Conservation (phyloP, 2,329 filamentous ascomycete species). For the Fusarium guadeloupense region DNA sequence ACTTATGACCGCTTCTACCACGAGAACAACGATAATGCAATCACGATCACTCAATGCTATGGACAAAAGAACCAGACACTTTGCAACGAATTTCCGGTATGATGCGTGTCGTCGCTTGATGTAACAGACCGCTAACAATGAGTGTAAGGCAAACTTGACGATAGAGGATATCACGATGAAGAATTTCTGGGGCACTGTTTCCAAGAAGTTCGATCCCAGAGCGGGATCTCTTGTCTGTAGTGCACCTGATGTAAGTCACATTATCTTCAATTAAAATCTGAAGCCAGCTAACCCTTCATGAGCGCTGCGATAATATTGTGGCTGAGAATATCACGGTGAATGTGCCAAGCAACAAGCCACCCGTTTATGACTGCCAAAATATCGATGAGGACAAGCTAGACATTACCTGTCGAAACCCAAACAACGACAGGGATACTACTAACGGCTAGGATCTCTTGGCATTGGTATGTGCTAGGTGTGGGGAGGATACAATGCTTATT, state of each 20-base stretch:
- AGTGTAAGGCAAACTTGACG: conserved; percentile 35
- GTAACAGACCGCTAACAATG: not conserved
- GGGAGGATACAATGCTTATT: too few species aligned
- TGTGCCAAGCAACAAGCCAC: conserved; percentile 35
- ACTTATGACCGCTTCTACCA: conserved; percentile 71
- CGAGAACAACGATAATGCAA: conserved; percentile 64
- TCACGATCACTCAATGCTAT: conserved; percentile 45
- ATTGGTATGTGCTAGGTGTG: too few species aligned
- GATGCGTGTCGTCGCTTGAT: accelerated
- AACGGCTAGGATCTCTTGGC: conserved; percentile 13
- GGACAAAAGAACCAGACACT: conserved; percentile 42
- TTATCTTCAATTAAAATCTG: accelerated
- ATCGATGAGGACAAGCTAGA: conserved; percentile 26
- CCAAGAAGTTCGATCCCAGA: conserved; percentile 43
- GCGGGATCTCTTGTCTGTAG: conserved; percentile 46
- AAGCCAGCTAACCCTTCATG: not conserved
- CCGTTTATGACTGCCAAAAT: conserved; percentile 39
- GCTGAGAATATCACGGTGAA: conserved; percentile 35
- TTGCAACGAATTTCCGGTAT: conserved; percentile 38
- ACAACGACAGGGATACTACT: conserved; percentile 18
- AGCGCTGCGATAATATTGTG: conserved; percentile 41
- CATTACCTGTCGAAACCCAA: conserved; percentile 31
- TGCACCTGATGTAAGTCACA: conserved; percentile 43
- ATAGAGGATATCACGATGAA: conserved; percentile 43
- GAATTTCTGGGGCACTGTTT: conserved; percentile 45